Percentiles rank a stretch among this genome's conserved stretches.
Evolutionary conservation across 345 rosid species (phyloP).

Genomic region (Draba incana): DNA sequence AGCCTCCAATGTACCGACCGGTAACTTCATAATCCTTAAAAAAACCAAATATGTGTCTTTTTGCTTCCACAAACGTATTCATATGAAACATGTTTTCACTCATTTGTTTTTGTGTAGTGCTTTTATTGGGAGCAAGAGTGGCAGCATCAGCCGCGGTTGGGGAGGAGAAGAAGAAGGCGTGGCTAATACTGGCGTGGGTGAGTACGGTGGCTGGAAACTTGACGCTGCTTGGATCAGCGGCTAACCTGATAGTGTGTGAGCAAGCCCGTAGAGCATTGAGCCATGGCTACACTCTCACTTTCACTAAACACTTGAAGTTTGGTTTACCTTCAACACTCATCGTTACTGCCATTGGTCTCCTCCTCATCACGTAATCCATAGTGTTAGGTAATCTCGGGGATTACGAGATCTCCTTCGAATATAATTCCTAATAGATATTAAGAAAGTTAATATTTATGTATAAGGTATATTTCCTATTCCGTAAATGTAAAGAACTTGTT

Average conservation of each 20-base stretch:
- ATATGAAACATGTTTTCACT: too few species aligned
- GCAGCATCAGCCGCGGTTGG: conserved; percentile 71
- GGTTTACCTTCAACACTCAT: conserved; percentile 80
- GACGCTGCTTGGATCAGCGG: conserved; percentile 82
- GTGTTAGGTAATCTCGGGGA: too few species aligned
- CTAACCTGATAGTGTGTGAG: conserved; percentile 86
- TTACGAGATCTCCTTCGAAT: too few species aligned
- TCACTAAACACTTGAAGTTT: conserved; percentile 72
- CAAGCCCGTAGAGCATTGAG: conserved; percentile 66
- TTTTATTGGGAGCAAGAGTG: conserved; percentile 69
- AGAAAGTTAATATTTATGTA: too few species aligned
- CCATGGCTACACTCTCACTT: conserved; percentile 61
- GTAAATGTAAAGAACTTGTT: too few species aligned
- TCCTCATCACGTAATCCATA: conserved; percentile 47
- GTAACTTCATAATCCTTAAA: conserved; percentile 39
- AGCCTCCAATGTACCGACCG: conserved; percentile 91
- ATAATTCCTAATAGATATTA: too few species aligned
- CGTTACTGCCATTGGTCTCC: conserved; percentile 68
- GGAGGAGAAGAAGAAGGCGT: conserved; percentile 72
- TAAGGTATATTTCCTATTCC: too few species aligned
- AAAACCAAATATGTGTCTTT: neutral
- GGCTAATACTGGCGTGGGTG: conserved; percentile 87
- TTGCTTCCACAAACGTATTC: too few species aligned
- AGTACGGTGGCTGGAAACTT: conserved; percentile 87
- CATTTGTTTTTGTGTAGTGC: conserved; percentile 47